These are phyloP conservation scores for Solanum dulcamara DNA, from an alignment of 257 asterid species.

Conservation along the genomic window DNA sequence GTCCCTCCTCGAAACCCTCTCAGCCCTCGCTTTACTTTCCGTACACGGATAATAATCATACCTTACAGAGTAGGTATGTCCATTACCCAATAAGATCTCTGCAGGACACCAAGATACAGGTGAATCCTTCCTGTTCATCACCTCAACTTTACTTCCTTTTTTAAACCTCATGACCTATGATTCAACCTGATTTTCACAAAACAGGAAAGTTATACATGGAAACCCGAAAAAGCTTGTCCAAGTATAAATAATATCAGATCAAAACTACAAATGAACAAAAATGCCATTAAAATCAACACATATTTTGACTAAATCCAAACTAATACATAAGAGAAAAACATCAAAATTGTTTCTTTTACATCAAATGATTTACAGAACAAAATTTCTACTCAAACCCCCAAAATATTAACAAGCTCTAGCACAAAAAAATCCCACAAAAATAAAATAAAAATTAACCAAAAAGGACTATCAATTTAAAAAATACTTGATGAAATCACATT, in stretches of 20 bases:
- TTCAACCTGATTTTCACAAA: neutral
- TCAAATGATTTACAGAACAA: neutral
- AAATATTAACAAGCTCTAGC: neutral
- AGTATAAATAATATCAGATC: neutral
- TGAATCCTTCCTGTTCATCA: slow-evolving; percentile 15
- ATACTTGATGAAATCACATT: neutral
- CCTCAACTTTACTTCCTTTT: slow-evolving; percentile 32
- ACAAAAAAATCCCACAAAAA: neutral
- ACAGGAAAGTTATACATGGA: neutral
- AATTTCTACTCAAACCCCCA: neutral
- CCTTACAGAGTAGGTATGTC: slow-evolving; percentile 16
- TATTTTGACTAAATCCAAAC: neutral
- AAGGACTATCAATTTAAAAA: neutral
- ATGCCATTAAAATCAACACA: neutral
- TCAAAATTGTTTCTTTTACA: neutral
- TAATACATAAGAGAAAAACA: neutral
- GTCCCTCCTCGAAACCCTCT: slow-evolving; percentile 12
- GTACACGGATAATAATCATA: slow-evolving; percentile 5
- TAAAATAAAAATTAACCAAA: neutral
- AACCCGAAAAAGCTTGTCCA: neutral
- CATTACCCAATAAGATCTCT: slow-evolving; percentile 14
- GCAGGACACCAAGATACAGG: slow-evolving; percentile 34
- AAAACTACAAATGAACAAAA: neutral
- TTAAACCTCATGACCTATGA: slow-evolving; percentile 18
- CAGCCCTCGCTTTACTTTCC: neutral